Conservation (phyloP, 257 asterid genomes). For the Solanum chmielewskii region DNA sequence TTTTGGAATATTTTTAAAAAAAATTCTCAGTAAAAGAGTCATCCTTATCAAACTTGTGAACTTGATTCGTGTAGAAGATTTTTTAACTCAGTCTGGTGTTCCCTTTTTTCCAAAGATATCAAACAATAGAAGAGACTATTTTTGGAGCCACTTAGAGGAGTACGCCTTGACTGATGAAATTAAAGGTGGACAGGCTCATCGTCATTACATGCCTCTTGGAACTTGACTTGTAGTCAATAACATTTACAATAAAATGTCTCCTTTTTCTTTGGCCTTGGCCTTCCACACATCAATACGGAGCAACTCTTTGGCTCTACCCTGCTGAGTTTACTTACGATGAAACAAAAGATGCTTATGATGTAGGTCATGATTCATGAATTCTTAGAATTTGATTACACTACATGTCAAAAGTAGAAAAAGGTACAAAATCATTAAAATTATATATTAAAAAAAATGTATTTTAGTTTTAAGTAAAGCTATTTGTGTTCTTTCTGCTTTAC, state of each 20-base stretch:
- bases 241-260: not conserved
- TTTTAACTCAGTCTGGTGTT: not conserved
- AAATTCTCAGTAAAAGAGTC: not conserved
- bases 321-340: not conserved
- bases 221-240: not conserved
- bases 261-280: not conserved
- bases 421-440: not conserved
- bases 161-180: not conserved
- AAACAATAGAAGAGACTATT: not conserved
- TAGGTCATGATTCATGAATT: not conserved
- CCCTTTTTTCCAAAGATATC: not conserved
- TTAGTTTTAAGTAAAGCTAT: not conserved
- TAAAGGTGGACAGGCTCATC: not conserved
- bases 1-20: not conserved
- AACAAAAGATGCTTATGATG: not conserved
- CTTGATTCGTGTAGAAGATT: not conserved
- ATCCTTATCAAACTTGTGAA: not conserved
- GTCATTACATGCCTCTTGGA: not conserved
- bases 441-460: not conserved
- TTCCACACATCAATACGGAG: not conserved
- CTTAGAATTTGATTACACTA: not conserved
- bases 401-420: not conserved
- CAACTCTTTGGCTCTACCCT: not conserved
- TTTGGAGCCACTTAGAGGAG: not conserved
- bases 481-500: not conserved